Evolutionary conservation across 768 basidiomycete species (phyloP).

Genomic region (Lentinula edodes): DNA sequence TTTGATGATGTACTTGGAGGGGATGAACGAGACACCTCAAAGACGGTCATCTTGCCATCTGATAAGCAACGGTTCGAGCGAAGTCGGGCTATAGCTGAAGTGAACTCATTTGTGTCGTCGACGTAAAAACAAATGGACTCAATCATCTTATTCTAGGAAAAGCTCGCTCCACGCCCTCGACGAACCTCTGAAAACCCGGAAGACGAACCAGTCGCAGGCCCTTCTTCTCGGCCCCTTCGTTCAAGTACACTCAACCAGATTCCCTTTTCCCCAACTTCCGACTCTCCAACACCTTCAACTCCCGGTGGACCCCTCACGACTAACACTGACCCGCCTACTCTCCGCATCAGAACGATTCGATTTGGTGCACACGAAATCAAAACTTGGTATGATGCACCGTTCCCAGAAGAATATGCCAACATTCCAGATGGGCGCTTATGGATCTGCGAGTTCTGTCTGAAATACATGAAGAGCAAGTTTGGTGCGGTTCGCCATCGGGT

Average conservation of each 20-base stretch:
- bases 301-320: conserved; percentile 27
- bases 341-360: conserved; percentile 82
- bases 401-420: conserved; percentile 93
- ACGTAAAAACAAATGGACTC: conserved; percentile 9
- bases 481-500: conserved; percentile 83
- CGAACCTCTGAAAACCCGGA: conserved; percentile 17
- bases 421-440: conserved; percentile 90
- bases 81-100: conserved; percentile 71
- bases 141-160: conserved; percentile 31
- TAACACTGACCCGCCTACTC: conserved; percentile 23
- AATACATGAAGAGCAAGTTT: conserved; percentile 95
- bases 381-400: conserved; percentile 99
- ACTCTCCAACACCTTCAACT: conserved; percentile 37
- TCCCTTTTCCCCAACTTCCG: conserved; percentile 27
- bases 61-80: conserved; percentile 74
- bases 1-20: conserved; percentile 79
- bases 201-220: conserved; percentile 34
- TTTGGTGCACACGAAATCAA: conserved; percentile 91
- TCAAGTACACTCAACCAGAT: conserved; percentile 45
- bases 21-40: conserved; percentile 66
- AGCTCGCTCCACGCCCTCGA: conserved; percentile 37
- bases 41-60: conserved; percentile 51
- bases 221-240: conserved; percentile 58
- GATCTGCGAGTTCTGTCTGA: conserved; percentile 98
- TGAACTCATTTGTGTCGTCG: conserved; percentile 25